Percentiles rank a stretch among this genome's conserved stretches.
Conservation (phyloP, 108 stramenopile genomes). For the Stephanodiscus minutulus region DNA sequence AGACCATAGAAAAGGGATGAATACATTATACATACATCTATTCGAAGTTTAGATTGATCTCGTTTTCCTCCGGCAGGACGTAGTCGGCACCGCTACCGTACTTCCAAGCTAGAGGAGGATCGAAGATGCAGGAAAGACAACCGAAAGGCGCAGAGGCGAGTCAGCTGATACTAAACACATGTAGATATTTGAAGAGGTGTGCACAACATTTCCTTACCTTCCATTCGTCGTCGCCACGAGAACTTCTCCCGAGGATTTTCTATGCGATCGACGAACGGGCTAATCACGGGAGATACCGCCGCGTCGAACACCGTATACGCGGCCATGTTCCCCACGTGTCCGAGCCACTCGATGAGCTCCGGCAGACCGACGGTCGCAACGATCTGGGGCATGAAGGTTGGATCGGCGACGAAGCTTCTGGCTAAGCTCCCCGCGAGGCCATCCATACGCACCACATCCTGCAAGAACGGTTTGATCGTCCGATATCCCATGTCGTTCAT, state of each 20-base stretch:
- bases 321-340: conserved; percentile 82
- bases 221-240: conserved; percentile 50
- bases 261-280: conserved; percentile 53
- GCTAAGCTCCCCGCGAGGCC: conserved; percentile 81
- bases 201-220: conserved; percentile 7
- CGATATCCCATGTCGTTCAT: conserved; percentile 80
- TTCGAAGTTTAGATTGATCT: neutral
- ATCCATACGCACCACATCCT: conserved; percentile 92
- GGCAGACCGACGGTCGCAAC: conserved; percentile 77
- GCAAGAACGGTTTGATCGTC: conserved; percentile 84
- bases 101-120: conserved; percentile 58
- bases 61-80: conserved; percentile 47
- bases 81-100: conserved; percentile 84
- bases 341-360: conserved; percentile 80
- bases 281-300: conserved; percentile 42
- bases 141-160: neutral
- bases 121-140: neutral
- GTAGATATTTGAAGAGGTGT: neutral
- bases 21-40: too few relatives aligned
- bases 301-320: conserved; percentile 59
- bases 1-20: too few relatives aligned
- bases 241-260: conserved; percentile 35
- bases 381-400: conserved; percentile 82
- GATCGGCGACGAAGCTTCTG: conserved; percentile 72
- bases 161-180: neutral